Evolutionary conservation across 768 basidiomycete species (phyloP), one percentile per base, ranked within the genome.

Genomic region (Trametes punicea): DNA sequence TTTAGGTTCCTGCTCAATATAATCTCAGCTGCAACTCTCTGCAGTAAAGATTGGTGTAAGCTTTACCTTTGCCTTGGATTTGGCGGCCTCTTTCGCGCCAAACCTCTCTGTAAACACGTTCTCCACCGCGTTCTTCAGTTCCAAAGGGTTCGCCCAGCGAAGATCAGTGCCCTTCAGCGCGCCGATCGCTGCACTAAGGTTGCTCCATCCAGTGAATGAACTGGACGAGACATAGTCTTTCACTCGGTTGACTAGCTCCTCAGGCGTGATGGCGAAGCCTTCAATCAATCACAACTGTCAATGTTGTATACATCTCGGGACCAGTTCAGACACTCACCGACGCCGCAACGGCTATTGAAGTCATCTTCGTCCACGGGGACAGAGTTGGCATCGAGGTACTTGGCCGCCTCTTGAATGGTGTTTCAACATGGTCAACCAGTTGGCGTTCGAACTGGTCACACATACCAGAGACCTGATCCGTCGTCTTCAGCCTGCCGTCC

Each of bases 391-490:
- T 89, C 85, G 18, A 88, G 63, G 67, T 87, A 94, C 70, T 87
- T 93, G 20, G 82, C 75, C 13, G 90, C 91, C 64, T 85, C 92
- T 91, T n/a, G 61, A 11, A 47, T 15, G 13, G 42, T 27, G 9
- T 3, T 15, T 13, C 20, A 8, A 31, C n/a, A 40, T 13, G 15
- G 13, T 16, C 7, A 18, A 13, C 11, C 23, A 2, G 16, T 40
- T 9, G 6, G 2, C 18, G 3, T 6, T 25, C 6, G 49, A 46
- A 11, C n/a, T n/a, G 45, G 41, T 50, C 34, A 54, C 18, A 57
- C 85, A 63, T 64, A 93, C 95, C 95, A 50, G 81, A 76, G 23
- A 97, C 83, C 76, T 98, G 95, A 69, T 98, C 96, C 3, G 83
- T 79, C 30, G 80, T 83, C 72, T 87, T 90, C 55, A 98, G 70